phyloP scores from a whole-genome alignment of 2,329 filamentous ascomycete genomes.

The Fusarium praegraminearum region DNA sequence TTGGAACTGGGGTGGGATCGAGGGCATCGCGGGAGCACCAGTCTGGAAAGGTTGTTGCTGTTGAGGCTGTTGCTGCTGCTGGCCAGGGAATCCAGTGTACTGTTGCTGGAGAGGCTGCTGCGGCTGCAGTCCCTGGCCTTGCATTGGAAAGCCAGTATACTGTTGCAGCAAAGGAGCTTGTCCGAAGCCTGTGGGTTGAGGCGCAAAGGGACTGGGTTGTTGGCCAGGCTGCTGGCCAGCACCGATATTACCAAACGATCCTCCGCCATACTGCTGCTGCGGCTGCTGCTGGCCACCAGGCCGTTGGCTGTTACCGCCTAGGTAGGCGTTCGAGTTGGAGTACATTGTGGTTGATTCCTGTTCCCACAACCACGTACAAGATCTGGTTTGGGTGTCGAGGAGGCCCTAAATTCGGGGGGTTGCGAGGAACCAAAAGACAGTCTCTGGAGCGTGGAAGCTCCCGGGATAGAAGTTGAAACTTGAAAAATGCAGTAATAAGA shows the following conservation, averaged over 20 bases:
- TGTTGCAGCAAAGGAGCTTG: slow-evolving; percentile 66
- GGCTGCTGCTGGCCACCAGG: slow-evolving; percentile 68
- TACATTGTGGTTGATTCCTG: slow-evolving; percentile 72
- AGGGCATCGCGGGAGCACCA: slow-evolving; percentile 69
- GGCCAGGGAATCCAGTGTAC: slow-evolving; percentile 72
- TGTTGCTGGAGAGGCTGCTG: slow-evolving; percentile 73
- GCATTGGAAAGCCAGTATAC: slow-evolving; percentile 70
- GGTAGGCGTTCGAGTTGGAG: slow-evolving; percentile 86
- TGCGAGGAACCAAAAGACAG: slow-evolving; percentile 15
- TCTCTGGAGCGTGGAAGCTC: slow-evolving; percentile 28
- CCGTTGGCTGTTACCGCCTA: slow-evolving; percentile 81
- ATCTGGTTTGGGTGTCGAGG: slow-evolving; percentile 33
- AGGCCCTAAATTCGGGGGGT: slow-evolving; percentile 39
- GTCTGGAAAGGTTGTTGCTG: slow-evolving; percentile 72
- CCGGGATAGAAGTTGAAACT: background rate
- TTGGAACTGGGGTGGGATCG: slow-evolving; percentile 70
- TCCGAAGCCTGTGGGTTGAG: slow-evolving; percentile 71
- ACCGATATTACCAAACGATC: slow-evolving; percentile 59
- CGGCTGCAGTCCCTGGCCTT: slow-evolving; percentile 65
- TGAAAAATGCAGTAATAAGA: slow-evolving; percentile 31
- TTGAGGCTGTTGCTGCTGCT: slow-evolving; percentile 57
- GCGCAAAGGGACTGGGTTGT: slow-evolving; percentile 66
- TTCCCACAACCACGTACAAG: slow-evolving; percentile 28
- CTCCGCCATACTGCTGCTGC: slow-evolving; percentile 60
- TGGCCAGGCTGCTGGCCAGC: slow-evolving; percentile 59